Evolutionary conservation across 768 basidiomycete genomes (phyloP).

Genomic region (Aureoboletus auriporus): DNA sequence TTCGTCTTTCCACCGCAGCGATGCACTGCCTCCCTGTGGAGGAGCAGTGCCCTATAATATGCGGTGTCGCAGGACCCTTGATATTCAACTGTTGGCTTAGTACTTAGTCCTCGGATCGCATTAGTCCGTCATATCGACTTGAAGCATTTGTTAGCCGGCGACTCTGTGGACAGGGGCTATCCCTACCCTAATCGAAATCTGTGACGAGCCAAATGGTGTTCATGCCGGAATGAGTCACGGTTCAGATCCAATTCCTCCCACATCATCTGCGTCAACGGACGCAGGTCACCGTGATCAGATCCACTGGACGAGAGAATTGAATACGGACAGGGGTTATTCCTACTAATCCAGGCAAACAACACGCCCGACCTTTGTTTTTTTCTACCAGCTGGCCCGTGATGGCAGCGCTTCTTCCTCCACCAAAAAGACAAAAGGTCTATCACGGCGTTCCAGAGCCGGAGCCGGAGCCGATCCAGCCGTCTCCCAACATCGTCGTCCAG

Average conservation of each 20-base stretch:
- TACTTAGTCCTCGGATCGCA: too few species aligned
- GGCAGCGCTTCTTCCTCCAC: conserved; percentile 85
- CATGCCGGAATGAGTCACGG: too few species aligned
- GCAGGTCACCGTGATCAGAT: too few species aligned
- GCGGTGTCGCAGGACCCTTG: conserved; percentile 10
- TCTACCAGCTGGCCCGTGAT: conserved; percentile 33
- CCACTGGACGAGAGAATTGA: too few species aligned
- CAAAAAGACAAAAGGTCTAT: conserved; percentile 82
- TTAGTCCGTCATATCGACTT: background rate
- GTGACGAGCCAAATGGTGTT: too few species aligned
- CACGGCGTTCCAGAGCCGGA: conserved; percentile 69
- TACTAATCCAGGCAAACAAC: conserved; percentile 4
- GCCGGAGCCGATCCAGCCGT: conserved; percentile 40
- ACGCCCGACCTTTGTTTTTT: background rate
- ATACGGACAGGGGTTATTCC: conserved; percentile 14
- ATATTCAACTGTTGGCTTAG: background rate
- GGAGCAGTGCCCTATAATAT: background rate
- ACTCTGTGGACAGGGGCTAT: background rate
- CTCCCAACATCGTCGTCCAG: conserved; percentile 81
- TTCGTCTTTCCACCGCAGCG: background rate
- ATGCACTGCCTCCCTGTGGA: conserved; percentile 4
- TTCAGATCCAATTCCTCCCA: too few species aligned
- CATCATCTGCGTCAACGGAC: too few species aligned
- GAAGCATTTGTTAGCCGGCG: conserved; percentile 11
- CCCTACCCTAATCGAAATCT: too few species aligned